A percentile compares a stretch with the other conserved stretches of the same genome.
Conservation (phyloP, 805 yeast species). For the Lipomyces sp. region DNA sequence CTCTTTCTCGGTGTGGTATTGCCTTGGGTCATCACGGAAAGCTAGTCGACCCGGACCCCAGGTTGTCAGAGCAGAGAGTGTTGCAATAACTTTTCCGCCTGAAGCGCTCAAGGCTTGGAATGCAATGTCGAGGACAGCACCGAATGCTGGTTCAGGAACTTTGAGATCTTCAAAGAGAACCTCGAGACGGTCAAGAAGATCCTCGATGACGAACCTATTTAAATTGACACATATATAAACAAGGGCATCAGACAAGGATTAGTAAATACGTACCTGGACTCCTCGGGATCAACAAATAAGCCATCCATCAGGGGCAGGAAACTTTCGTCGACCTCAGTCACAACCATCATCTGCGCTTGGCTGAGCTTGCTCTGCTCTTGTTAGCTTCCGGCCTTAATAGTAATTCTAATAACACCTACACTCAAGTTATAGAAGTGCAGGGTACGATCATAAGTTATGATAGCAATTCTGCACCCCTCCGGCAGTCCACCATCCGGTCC, state of each 20-base stretch:
- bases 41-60: constrained; percentile 73
- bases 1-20: constrained; percentile 48
- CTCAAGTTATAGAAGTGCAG: constrained; percentile 75
- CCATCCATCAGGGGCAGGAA: constrained; percentile 83
- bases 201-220: constrained; percentile 60
- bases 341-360: constrained; percentile 61
- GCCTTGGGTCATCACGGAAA: constrained; percentile 44
- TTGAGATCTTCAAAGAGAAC: constrained; percentile 48
- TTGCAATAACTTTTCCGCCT: constrained; percentile 81
- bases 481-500: constrained; percentile 48
- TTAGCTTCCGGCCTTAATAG: neutral
- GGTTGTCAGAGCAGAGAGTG: constrained; percentile 72
- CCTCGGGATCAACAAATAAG: constrained; percentile 77
- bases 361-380: constrained; percentile 47
- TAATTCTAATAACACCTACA: constrained; percentile 43
- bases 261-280: constrained; percentile 47
- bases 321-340: constrained; percentile 74
- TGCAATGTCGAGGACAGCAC: constrained; percentile 77
- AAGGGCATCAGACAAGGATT: neutral
- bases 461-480: constrained; percentile 60
- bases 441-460: constrained; percentile 74
- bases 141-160: constrained; percentile 69
- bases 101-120: constrained; percentile 57
- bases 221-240: neutral
- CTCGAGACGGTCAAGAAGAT: constrained; percentile 67